phyloP scores from a whole-genome alignment of 495 filamentous ascomycete species.

The Immersiella caudata region DNA sequence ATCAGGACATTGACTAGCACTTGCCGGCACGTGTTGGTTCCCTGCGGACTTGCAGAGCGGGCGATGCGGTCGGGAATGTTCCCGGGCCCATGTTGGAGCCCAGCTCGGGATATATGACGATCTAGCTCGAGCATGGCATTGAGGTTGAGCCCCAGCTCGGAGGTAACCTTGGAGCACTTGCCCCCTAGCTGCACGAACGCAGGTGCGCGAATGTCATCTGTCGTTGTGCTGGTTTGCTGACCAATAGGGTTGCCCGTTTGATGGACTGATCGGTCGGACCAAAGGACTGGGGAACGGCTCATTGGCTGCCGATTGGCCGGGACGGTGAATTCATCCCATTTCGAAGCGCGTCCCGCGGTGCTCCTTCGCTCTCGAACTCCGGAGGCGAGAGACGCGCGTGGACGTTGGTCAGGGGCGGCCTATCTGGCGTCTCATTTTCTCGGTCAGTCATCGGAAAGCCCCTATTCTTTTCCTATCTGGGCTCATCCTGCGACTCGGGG shows the following conservation, averaged over 20 bases:
- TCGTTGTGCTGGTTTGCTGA: neutral
- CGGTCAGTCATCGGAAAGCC: neutral
- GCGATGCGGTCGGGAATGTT: neutral
- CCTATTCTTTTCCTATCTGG: neutral
- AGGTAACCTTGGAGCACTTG: neutral
- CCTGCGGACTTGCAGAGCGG: neutral
- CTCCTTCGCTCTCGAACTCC: neutral
- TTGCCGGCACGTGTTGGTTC: neutral
- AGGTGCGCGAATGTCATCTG: neutral
- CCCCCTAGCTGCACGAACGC: neutral
- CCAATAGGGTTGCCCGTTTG: neutral
- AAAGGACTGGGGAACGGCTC: neutral
- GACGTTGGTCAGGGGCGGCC: neutral
- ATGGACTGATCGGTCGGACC: neutral
- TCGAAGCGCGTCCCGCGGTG: neutral
- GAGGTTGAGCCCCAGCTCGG: neutral
- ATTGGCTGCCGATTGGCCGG: neutral
- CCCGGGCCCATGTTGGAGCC: neutral
- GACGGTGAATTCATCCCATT: neutral
- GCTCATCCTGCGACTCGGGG: conserved; percentile 3
- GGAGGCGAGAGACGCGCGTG: neutral
- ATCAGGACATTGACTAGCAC: neutral
- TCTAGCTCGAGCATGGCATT: neutral
- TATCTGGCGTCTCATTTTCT: neutral
- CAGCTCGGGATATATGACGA: neutral